Conservation (phyloP, 208 protist species). For the Porcisia deanei region DNA sequence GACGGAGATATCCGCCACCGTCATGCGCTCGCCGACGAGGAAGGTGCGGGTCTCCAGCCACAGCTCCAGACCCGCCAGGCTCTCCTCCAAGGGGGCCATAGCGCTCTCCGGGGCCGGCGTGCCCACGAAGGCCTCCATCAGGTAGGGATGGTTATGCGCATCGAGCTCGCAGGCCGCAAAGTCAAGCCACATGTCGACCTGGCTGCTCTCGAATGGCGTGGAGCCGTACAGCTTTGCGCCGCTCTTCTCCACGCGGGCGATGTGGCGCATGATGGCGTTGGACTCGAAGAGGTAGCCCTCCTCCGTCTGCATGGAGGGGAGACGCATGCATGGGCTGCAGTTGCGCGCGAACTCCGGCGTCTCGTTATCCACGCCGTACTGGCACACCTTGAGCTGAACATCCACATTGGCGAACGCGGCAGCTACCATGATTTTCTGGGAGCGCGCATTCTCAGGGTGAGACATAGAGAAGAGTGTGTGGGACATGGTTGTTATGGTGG, state of each 20-base stretch:
- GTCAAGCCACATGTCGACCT: conserved; percentile 92
- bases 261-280: conserved; percentile 82
- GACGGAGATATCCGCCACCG: conserved; percentile 73
- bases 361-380: conserved; percentile 68
- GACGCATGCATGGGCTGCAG: conserved; percentile 68
- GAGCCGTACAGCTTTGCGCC: conserved; percentile 69
- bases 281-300: conserved; percentile 89
- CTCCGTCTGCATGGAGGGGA: conserved; percentile 74
- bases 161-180: conserved; percentile 74
- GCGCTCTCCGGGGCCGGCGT: conserved; percentile 30
- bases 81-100: conserved; percentile 40
- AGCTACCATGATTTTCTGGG: conserved; percentile 62
- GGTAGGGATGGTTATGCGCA: conserved; percentile 33
- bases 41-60: conserved; percentile 84
- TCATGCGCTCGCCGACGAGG: conserved; percentile 85
- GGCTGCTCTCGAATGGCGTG: conserved; percentile 67
- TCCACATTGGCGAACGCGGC: conserved; percentile 69
- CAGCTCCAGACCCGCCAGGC: conserved; percentile 55
- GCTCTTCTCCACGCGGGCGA: conserved; percentile 67
- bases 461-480: conserved; percentile 31
- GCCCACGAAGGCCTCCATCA: conserved; percentile 30
- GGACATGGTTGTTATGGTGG: conserved; percentile 27
- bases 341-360: conserved; percentile 57
- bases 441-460: conserved; percentile 48
- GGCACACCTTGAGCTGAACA: conserved; percentile 41